phyloP scores from a whole-genome alignment of 2,329 filamentous ascomycete genomes.

The Stagonosporopsis cucurbitacearum region DNA sequence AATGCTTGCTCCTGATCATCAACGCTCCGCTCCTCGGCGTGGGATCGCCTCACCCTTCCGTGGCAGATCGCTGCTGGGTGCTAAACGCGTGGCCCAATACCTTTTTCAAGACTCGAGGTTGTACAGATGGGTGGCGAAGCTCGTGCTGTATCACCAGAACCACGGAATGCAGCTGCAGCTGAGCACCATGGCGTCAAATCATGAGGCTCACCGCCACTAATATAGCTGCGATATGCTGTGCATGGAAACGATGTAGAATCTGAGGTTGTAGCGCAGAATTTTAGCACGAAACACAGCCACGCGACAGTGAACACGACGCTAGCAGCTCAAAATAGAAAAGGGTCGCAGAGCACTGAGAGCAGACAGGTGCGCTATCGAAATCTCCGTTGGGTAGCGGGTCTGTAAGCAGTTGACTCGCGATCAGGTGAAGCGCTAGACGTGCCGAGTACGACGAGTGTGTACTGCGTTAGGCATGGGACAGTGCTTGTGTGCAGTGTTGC shows the following conservation, averaged over 20 bases:
- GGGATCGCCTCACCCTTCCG: conserved; percentile 3
- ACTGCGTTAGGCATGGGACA: conserved; percentile 12
- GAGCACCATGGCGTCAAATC: not conserved
- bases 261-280: conserved; percentile 3
- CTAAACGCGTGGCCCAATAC: conserved; percentile 3
- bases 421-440: conserved; percentile 17
- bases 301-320: conserved; percentile 5
- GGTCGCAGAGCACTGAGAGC: not conserved
- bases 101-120: conserved; percentile 1
- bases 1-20: conserved; percentile 11
- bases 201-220: conserved; percentile 6
- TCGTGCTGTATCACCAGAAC: conserved; percentile 2
- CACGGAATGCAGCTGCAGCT: conserved; percentile 6
- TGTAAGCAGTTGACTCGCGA: not conserved
- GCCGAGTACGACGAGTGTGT: conserved; percentile 15
- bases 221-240: conserved; percentile 9
- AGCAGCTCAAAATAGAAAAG: conserved; percentile 12
- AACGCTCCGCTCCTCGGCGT: conserved; percentile 8
- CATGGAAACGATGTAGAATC: conserved; percentile 1
- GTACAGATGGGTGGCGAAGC: conserved; percentile 3
- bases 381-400: conserved; percentile 10
- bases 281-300: conserved; percentile 13
- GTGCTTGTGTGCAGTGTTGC: conserved; percentile 6
- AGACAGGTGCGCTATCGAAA: conserved; percentile 15
- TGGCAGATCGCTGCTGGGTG: not conserved